Base-by-base conservation (phyloP, 176 grass and related monocot species). In the Musa itinerans region DNA sequence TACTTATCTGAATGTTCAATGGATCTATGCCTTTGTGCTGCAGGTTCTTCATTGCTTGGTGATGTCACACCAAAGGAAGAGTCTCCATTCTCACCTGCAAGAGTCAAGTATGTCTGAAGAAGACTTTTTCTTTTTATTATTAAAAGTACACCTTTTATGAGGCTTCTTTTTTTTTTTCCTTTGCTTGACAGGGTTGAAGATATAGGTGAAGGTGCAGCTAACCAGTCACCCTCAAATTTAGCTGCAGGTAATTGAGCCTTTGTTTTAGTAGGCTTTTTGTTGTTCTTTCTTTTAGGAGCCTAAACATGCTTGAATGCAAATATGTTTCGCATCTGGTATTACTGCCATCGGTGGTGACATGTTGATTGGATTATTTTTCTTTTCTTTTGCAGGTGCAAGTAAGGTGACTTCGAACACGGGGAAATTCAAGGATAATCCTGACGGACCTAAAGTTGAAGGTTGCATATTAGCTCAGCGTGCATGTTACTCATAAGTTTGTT, bases 1-100 rank as follows among this genome's bases (percentile, higher is more conserved):
- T 6, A 3, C 34, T 43, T 43, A 6, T 43, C 34, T 43, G 34
- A 43, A 43, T 43, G 34, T 6, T 43, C 34, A 43, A 43, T 43
- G 34, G 34, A 4, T 43, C 34, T 43, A 43, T 43, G 34, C 34
- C 4, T 43, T 76, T 5, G 51, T 63, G 16, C 17, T 68, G 67
- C 56, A 93, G 90, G 90, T 62, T 68, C 67, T 83, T 89, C 86
- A 17, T 76, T 99, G 86, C 59, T 86, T 48, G 88, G 90, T 14
- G 95, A 94, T 74, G 74, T 83, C 56, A 84, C 84, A 53, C 80
- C 83, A 69, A 91, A 96, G 83, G 86, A 82, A 9, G 95, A 94
- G 25, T 92, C 95, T 82, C 90, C 95, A 77, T 99, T 99, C 83
- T 99, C 95, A 81, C 95, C 88, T n/a, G 76, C 90, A 15, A 89